A percentile compares a stretch with the other conserved stretches of the same genome.
Evolutionary conservation across 495 filamentous ascomycete genomes (phyloP).

Genomic region (Lasiosphaeria ovina): DNA sequence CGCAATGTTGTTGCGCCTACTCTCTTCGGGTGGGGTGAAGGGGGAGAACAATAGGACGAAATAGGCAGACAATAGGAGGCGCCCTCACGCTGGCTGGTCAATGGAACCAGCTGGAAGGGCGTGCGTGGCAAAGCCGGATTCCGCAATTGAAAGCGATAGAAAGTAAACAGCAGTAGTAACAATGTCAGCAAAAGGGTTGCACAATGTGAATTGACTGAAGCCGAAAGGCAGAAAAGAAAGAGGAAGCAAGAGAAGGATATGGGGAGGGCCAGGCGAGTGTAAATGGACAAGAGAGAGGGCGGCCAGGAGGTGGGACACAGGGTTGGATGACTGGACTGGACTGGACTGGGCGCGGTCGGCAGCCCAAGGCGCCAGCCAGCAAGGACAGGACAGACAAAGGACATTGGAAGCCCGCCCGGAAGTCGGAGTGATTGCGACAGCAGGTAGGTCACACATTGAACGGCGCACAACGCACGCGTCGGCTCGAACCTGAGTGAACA

Average conservation of each 20-base stretch:
- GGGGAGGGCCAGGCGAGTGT: slow-evolving; percentile 10
- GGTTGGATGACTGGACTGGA: slow-evolving; percentile 2
- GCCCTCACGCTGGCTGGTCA: slow-evolving; percentile 10
- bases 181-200: neutral
- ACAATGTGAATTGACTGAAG: slow-evolving; percentile 5
- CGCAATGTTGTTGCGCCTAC: neutral
- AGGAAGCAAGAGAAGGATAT: slow-evolving; percentile 7
- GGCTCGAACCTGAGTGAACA: slow-evolving; percentile 14
- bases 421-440: slow-evolving; percentile 27
- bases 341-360: slow-evolving; percentile 6
- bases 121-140: slow-evolving; percentile 19
- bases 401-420: slow-evolving; percentile 2
- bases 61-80: slow-evolving; percentile 8
- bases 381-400: slow-evolving; percentile 1
- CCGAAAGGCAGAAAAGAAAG: slow-evolving; percentile 9
- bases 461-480: slow-evolving; percentile 27
- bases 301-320: slow-evolving; percentile 7
- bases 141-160: neutral
- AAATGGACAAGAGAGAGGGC: slow-evolving; percentile 9
- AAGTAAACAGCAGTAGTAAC: neutral
- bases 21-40: slow-evolving; percentile 7
- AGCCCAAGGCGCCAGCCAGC: slow-evolving; percentile 16
- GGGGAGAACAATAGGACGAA: slow-evolving; percentile 17
- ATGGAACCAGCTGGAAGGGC: slow-evolving; percentile 29
- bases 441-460: slow-evolving; percentile 24